phyloP scores from a whole-genome alignment of 176 grass and related monocot genomes.

The Carex myosuroides region DNA sequence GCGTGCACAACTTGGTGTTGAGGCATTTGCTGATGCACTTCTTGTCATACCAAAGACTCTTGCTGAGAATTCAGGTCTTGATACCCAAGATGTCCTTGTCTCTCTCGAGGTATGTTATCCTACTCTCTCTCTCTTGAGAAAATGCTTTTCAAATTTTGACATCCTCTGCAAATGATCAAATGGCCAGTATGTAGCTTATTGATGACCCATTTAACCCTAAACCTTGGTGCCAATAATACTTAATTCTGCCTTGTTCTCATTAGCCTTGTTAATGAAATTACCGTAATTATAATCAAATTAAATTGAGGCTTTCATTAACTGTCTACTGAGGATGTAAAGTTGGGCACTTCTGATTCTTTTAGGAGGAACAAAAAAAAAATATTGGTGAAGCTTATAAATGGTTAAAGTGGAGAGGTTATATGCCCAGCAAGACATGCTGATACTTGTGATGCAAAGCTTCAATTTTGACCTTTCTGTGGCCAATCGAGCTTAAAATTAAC shows the following conservation, averaged over 20 bases:
- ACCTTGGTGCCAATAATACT: not conserved
- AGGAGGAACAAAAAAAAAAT: not conserved
- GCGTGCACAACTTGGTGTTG: constrained; percentile 91
- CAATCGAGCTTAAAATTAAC: not conserved
- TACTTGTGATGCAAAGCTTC: not conserved
- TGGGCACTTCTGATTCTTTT: not conserved
- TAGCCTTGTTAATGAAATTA: not conserved
- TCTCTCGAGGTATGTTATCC: constrained; percentile 48
- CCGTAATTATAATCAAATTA: not conserved
- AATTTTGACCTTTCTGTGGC: not conserved
- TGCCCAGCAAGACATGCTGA: not conserved
- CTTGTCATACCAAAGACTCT: constrained; percentile 92
- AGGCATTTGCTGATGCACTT: constrained; percentile 95
- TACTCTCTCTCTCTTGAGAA: not conserved
- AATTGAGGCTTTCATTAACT: not conserved
- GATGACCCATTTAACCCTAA: not conserved
- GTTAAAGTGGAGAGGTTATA: not conserved
- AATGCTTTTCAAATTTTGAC: not conserved
- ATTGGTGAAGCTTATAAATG: not conserved
- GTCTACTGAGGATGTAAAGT: not conserved
- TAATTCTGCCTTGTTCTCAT: not conserved
- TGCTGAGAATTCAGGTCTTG: constrained; percentile 90
- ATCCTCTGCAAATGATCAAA: not conserved
- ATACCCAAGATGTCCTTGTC: constrained; percentile 79
- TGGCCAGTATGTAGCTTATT: not conserved